Evolutionary conservation across 768 basidiomycete genomes (phyloP).

Genomic region (Suillus paluster): DNA sequence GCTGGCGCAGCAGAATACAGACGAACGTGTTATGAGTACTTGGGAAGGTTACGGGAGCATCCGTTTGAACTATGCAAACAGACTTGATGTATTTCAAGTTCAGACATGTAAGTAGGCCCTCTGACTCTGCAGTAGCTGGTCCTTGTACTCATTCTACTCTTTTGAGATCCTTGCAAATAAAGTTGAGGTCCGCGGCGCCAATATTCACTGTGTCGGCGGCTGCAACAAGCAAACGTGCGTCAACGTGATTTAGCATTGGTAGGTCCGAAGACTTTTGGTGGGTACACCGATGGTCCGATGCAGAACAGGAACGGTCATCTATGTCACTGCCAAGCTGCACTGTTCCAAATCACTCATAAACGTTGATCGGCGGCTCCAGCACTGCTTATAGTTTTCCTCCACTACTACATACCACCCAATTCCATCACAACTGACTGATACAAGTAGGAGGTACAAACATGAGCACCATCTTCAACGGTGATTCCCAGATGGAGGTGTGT

Average conservation of each 20-base stretch:
- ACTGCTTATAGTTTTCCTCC: background rate
- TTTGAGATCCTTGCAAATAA: background rate
- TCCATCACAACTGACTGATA: background rate
- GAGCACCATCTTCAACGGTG: conserved; percentile 28
- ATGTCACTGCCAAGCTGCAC: background rate
- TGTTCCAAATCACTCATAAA: background rate
- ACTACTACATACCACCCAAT: background rate
- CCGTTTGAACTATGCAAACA: background rate
- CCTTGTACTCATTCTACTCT: background rate
- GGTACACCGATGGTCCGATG: background rate
- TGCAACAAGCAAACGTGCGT: background rate
- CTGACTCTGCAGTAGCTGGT: background rate
- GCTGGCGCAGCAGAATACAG: background rate
- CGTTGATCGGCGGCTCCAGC: no score
- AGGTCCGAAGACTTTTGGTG: no score
- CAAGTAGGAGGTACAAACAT: background rate
- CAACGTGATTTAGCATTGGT: background rate
- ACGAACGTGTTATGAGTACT: background rate
- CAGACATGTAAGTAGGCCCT: background rate
- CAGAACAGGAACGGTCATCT: background rate
- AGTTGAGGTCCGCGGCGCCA: background rate
- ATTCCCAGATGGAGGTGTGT: conserved; percentile 33
- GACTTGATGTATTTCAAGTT: background rate
- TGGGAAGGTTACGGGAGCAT: background rate
- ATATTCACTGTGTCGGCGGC: background rate